Percentiles rank a stretch among this genome's conserved stretches.
phyloP scores from a whole-genome alignment of 2,329 filamentous ascomycete species.

The Setomelanomma holmii region DNA sequence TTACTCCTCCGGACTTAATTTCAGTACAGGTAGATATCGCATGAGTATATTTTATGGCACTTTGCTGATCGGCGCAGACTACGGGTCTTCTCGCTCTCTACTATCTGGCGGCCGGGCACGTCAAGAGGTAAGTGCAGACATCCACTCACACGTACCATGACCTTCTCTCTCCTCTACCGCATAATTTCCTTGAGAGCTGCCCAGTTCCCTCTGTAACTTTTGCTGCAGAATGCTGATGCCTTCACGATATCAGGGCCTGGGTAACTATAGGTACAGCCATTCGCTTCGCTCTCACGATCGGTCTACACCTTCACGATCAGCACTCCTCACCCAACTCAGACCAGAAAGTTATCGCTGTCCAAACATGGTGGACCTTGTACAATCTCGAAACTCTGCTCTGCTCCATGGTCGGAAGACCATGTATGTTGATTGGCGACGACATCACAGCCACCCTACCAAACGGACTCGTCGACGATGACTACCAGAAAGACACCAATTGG shows the following conservation, averaged over 20 bases:
- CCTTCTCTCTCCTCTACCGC: no score
- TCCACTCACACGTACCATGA: constrained; percentile 9
- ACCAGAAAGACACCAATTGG: background rate
- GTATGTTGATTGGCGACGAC: constrained; percentile 34
- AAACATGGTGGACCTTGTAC: constrained; percentile 48
- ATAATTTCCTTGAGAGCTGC: no score
- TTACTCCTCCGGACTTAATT: constrained; percentile 27
- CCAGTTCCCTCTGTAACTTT: no score
- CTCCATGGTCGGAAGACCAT: constrained; percentile 46
- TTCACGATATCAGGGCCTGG: constrained; percentile 9
- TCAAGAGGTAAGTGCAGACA: background rate
- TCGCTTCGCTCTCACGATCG: background rate
- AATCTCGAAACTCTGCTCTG: constrained; percentile 42
- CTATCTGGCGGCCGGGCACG: background rate
- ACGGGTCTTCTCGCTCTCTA: background rate
- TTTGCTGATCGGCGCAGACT: background rate
- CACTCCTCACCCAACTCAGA: constrained; percentile 11
- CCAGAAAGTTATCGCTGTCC: constrained; percentile 36
- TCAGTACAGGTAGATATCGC: constrained; percentile 9
- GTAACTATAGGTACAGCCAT: background rate
- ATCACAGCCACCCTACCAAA: constrained; percentile 34
- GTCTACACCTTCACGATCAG: constrained; percentile 6
- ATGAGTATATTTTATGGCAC: background rate
- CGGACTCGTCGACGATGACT: background rate
- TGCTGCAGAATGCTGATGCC: no score